Evolutionary conservation across 2,329 filamentous ascomycete genomes (phyloP).

Genomic region (Trichophaea hybrida): DNA sequence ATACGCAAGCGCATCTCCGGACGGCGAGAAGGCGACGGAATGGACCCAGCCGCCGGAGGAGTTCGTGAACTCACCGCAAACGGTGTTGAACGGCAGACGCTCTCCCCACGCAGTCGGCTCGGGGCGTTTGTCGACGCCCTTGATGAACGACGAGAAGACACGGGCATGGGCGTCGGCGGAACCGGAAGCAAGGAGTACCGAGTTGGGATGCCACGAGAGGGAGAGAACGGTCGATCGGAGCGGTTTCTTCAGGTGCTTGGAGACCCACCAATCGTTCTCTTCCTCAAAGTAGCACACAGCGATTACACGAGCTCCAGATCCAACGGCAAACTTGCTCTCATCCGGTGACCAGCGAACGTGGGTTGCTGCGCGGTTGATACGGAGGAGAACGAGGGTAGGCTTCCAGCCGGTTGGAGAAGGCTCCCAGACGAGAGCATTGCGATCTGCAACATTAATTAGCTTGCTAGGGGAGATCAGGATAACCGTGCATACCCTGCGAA

Average conservation of each 20-base stretch:
- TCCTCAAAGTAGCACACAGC: conserved; percentile 98
- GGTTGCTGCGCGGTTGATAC: conserved; percentile 91
- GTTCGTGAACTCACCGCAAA: conserved; percentile 92
- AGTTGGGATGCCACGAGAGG: conserved; percentile 94
- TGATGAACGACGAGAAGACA: conserved; percentile 92
- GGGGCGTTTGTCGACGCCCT: conserved; percentile 76
- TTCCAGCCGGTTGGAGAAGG: conserved; percentile 86
- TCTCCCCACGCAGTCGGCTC: conserved; percentile 88
- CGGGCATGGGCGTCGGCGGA: conserved; percentile 95
- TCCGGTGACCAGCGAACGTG: conserved; percentile 95
- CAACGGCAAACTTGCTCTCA: conserved; percentile 94
- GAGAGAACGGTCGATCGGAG: conserved; percentile 94
- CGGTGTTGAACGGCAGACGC: conserved; percentile 90
- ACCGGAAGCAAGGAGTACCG: conserved; percentile 80
- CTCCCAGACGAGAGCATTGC: conserved; percentile 97
- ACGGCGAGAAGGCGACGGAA: conserved; percentile 81
- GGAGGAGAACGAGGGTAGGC: conserved; percentile 87
- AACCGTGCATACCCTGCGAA: conserved; percentile 58
- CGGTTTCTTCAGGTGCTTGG: conserved; percentile 97
- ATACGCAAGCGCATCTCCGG: conserved; percentile 84
- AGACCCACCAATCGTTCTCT: conserved; percentile 99
- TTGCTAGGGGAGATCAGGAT: not conserved
- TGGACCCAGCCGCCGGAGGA: conserved; percentile 96
- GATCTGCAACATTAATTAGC: conserved; percentile 44
- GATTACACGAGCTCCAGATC: conserved; percentile 87